Evolutionary conservation across 2,329 filamentous ascomycete species (phyloP).

Genomic region (Alternaria viburni): DNA sequence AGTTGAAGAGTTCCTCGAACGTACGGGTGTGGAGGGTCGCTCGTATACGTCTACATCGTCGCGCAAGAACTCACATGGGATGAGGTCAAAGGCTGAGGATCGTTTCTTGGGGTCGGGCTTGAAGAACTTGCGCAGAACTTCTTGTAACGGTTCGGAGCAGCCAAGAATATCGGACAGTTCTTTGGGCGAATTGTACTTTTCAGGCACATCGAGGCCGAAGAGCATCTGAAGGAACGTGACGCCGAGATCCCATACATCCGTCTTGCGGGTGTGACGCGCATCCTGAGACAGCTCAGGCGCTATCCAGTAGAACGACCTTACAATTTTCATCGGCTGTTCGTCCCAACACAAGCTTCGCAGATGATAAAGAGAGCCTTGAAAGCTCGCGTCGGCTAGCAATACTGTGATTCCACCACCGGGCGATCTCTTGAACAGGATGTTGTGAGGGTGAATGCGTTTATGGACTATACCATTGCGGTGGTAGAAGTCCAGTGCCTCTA

Average conservation of each 20-base stretch:
- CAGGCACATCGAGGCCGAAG: constrained; percentile 78
- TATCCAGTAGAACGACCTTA: constrained; percentile 81
- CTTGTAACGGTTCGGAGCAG: constrained; percentile 76
- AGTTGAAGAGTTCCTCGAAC: constrained; percentile 47
- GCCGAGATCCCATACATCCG: constrained; percentile 94
- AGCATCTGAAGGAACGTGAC: constrained; percentile 93
- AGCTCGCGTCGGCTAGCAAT: constrained; percentile 77
- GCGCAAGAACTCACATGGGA: constrained; percentile 63
- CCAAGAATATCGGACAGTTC: constrained; percentile 73
- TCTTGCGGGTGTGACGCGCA: constrained; percentile 69
- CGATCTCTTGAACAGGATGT: constrained; percentile 78
- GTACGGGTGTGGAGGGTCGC: constrained; percentile 39
- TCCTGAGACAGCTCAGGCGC: constrained; percentile 76
- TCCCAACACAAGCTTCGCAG: constrained; percentile 62
- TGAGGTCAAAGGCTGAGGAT: constrained; percentile 77
- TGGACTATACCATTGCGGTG: constrained; percentile 86
- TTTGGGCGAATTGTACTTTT: constrained; percentile 79
- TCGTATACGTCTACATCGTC: constrained; percentile 55
- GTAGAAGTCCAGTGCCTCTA: constrained; percentile 86
- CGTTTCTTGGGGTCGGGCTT: constrained; percentile 82
- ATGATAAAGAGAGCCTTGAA: constrained; percentile 70
- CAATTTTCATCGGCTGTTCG: constrained; percentile 61
- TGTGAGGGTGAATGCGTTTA: constrained; percentile 79
- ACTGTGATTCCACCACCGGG: constrained; percentile 69
- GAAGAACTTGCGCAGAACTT: constrained; percentile 85